A percentile compares a stretch with the other conserved stretches of the same genome.
phyloP scores from a whole-genome alignment of 2,329 filamentous ascomycete species.

The Epichloe sylvatica region DNA sequence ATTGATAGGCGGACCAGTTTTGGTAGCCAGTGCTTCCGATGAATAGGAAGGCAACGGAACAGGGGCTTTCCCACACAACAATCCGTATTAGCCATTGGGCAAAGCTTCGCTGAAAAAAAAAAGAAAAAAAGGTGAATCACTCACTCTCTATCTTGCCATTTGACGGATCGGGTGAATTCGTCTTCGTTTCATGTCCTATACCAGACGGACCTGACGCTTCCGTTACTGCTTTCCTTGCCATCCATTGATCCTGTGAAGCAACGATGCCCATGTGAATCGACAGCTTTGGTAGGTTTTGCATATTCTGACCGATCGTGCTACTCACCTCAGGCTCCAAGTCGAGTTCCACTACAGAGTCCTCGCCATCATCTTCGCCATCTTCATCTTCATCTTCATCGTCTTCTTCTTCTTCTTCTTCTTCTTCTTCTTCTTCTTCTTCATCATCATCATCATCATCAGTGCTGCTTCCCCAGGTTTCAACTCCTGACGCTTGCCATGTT shows the following conservation, averaged over 20 bases:
- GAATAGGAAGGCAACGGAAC: not conserved
- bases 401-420: no score
- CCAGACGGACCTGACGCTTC: not conserved
- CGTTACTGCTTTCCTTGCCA: not conserved
- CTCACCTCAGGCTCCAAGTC: not conserved
- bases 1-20: not conserved
- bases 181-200: not conserved
- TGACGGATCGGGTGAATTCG: not conserved
- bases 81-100: not conserved
- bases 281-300: not conserved
- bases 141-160: not conserved
- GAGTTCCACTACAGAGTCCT: not conserved
- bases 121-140: not conserved
- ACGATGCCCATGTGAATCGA: not conserved
- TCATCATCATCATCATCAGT: not conserved
- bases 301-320: not conserved
- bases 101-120: not conserved
- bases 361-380: not conserved
- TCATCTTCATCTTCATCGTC: not conserved
- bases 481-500: not conserved
- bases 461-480: conserved; percentile 3
- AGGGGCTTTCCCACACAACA: not conserved
- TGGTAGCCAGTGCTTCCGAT: not conserved
- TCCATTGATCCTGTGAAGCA: not conserved
- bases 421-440: not conserved